A percentile compares a stretch with the other conserved stretches of the same genome.
phyloP scores from a whole-genome alignment of 805 yeast genomes.

The Kodamaea jinghongensis region DNA sequence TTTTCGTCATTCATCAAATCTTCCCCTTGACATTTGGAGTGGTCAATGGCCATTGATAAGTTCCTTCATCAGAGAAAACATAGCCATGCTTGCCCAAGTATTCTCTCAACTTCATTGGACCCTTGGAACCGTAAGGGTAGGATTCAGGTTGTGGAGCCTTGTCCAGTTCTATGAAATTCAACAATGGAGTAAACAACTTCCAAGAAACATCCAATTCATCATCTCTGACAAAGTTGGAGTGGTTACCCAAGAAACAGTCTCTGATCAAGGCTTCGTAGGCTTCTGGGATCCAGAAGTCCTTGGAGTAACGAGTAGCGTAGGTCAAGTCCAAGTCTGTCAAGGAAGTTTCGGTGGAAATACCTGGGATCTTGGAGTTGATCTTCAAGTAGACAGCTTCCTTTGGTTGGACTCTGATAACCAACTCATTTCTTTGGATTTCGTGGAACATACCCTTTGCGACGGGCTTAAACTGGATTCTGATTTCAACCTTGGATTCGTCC shows the following conservation, averaged over 20 bases:
- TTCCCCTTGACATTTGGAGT: constrained; percentile 41
- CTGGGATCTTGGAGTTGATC: constrained; percentile 92
- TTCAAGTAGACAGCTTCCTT: constrained; percentile 91
- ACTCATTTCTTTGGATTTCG: constrained; percentile 83
- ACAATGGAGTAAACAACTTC: constrained; percentile 88
- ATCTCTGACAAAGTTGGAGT: constrained; percentile 95
- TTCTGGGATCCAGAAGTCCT: constrained; percentile 93
- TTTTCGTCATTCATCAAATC: constrained; percentile 13
- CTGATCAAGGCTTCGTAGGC: constrained; percentile 95
- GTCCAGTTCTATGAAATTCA: constrained; percentile 72
- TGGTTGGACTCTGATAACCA: constrained; percentile 93
- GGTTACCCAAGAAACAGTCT: constrained; percentile 88
- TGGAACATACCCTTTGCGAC: constrained; percentile 81
- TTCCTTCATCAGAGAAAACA: constrained; percentile 55
- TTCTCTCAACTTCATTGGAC: constrained; percentile 64
- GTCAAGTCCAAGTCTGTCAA: constrained; percentile 89
- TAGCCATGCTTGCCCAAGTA: constrained; percentile 74
- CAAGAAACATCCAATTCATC: constrained; percentile 95
- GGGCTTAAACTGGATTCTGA: constrained; percentile 86
- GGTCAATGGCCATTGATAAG: constrained; percentile 91
- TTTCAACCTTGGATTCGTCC: constrained; percentile 91
- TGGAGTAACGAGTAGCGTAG: constrained; percentile 70
- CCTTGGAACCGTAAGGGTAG: constrained; percentile 90
- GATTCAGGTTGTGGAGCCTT: constrained; percentile 63
- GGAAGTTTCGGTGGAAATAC: constrained; percentile 76